A percentile compares a stretch with the other conserved stretches of the same genome.
Evolutionary conservation across 2,329 filamentous ascomycete genomes (phyloP).

Genomic region (Microdochium bolleyi): DNA sequence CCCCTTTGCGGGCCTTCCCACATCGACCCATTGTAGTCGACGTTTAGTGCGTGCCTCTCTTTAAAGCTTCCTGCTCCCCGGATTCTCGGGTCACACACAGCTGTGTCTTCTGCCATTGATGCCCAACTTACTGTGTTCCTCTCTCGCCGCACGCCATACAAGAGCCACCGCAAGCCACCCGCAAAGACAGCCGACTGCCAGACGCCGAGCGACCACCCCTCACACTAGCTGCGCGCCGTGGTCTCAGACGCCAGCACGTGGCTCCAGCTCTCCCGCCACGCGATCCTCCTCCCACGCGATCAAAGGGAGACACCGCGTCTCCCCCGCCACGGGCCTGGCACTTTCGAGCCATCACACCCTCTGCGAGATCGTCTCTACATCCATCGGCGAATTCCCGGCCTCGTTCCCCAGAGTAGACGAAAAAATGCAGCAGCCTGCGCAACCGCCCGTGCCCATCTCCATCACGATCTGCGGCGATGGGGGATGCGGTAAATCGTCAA

Average conservation of each 20-base stretch:
- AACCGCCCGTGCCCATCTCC: conserved; percentile 48
- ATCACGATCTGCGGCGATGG: conserved; percentile 85
- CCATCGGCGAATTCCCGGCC: no score
- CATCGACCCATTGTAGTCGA: background rate
- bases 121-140: background rate
- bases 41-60: background rate
- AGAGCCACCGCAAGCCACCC: background rate
- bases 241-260: no score
- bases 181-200: background rate
- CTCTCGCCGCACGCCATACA: background rate
- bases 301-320: no score
- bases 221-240: no score
- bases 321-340: no score
- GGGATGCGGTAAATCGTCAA: conserved; percentile 78
- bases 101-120: background rate
- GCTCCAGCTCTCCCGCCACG: background rate
- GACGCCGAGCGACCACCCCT: no score
- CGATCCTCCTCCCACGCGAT: no score
- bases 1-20: background rate
- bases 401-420: no score
- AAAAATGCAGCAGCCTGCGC: conserved; percentile 4
- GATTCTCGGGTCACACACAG: background rate
- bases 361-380: no score
- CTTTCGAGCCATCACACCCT: no score
- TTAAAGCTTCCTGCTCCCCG: background rate